These are phyloP conservation scores for Leishmania major DNA, from an alignment of 208 protist species.

Conservation along the genomic window DNA sequence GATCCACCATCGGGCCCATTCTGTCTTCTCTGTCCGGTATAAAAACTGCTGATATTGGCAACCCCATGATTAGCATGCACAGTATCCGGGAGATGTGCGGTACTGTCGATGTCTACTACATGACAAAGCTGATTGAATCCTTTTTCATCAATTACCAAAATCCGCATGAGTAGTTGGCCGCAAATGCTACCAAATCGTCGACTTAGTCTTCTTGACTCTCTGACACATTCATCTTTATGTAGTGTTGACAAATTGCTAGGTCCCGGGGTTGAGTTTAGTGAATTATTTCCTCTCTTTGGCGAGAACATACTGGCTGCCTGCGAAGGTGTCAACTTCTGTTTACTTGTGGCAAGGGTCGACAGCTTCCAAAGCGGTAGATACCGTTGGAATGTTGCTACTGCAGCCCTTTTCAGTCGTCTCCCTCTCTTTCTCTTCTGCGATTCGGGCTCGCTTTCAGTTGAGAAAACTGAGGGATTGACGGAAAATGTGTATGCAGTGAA, in stretches of 20 bases:
- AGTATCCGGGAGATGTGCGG: constrained; percentile 97
- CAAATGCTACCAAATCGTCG: background rate
- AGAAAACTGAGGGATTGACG: background rate
- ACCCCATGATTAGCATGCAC: constrained; percentile 97
- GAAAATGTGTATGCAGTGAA: background rate
- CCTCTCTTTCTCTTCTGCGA: background rate
- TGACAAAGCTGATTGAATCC: constrained; percentile 82
- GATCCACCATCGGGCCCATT: constrained; percentile 97
- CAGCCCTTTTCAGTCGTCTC: background rate
- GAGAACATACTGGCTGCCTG: background rate
- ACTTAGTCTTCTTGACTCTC: background rate
- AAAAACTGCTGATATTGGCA: constrained; percentile 96
- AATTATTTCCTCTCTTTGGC: background rate
- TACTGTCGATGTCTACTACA: constrained; percentile 85
- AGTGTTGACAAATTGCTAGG: background rate
- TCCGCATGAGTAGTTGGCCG: constrained; percentile 1
- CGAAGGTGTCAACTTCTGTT: background rate
- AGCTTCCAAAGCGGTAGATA: background rate
- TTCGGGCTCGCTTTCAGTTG: no score
- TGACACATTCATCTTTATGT: background rate
- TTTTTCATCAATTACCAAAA: constrained; percentile 80
- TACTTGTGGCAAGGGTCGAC: background rate
- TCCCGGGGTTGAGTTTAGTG: background rate
- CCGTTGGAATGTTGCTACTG: no score
- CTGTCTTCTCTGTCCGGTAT: constrained; percentile 92